Base-by-base conservation (phyloP, 2,329 filamentous ascomycete species). In the Tolypocladium capitatum region DNA sequence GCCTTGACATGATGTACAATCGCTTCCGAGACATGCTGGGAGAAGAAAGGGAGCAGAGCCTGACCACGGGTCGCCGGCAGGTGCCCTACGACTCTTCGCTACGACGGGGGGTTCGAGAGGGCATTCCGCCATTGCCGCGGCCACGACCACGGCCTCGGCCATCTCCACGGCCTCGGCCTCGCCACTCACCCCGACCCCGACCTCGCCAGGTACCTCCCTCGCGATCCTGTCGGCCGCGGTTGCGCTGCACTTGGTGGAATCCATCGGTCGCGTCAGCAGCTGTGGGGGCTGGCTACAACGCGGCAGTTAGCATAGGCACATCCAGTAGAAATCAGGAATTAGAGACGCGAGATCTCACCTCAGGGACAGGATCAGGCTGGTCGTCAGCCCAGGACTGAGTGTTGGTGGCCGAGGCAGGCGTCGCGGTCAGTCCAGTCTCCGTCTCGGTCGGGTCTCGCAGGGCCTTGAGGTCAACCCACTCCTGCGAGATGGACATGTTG, bases 331-430 rank as follows among this genome's bases (percentile, higher is more conserved):
- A 18, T 5, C 32, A 36, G 20, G n/a, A 42, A 18, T 5, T 43
- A 33, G 24, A 7, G 21, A 40, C 49, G 33, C 40, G 36, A 27
- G 5, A 24, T 59, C 68, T 55, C 61, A 76, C 72, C 60, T 71
- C 68, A 30, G 63, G 55, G 34, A 63, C 63, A 48, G 63, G 64
- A 50, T 81, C 78, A 18, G 83, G 78, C 56, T 85, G 78, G 51
- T 92, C 86, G 58, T 94, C 88, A 27, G 86, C 86, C 86, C 86
- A 94, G 58, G 82, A 88, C 60, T 84, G 80, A 30, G 73, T 72
- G 58, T 74, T 73, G 47, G 68, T 61, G 35, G 69, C 64, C 9
- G 70, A 68, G 7, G 78, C 80, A 43, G 80, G 76, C n/a, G 77
- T 80, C 27, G 79, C 78, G 43, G 73, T 68, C 38, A 79, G 62